Percentiles rank a stretch among this genome's conserved stretches.
phyloP scores from a whole-genome alignment of 2,329 filamentous ascomycete species.

The Septoria petroselini region DNA sequence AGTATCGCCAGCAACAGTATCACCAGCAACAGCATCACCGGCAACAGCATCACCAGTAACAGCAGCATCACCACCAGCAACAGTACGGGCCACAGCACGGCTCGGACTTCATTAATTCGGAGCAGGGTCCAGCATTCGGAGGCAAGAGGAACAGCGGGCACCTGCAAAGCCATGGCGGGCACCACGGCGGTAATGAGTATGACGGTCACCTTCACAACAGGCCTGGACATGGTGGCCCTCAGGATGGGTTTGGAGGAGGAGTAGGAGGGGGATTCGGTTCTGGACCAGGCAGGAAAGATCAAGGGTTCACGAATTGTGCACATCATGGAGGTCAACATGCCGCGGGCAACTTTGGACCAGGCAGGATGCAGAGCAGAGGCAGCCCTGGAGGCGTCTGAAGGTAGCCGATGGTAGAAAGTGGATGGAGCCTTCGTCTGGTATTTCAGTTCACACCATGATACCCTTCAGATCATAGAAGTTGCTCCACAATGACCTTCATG shows the following conservation, averaged over 20 bases:
- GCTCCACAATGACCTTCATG: background rate
- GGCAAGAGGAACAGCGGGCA: background rate
- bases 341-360: conserved; percentile 1
- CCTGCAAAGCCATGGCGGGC: background rate
- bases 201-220: background rate
- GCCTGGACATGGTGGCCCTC: background rate
- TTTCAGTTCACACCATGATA: background rate
- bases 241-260: background rate
- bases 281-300: background rate
- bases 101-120: background rate
- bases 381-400: background rate
- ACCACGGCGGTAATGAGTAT: background rate
- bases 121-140: background rate
- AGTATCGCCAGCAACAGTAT: background rate
- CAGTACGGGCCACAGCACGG: background rate
- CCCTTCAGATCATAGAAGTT: background rate
- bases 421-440: background rate
- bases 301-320: background rate
- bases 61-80: conserved; percentile 1
- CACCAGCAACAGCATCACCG: background rate
- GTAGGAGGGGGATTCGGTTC: background rate
- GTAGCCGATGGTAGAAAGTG: background rate
- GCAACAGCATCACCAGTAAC: conserved; percentile 5
- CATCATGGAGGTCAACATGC: conserved; percentile 8
- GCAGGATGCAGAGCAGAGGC: background rate